Percentiles rank a stretch among this genome's conserved stretches.
Evolutionary conservation across 257 asterid genomes (phyloP).

Genomic region (Linderniella brevidens): DNA sequence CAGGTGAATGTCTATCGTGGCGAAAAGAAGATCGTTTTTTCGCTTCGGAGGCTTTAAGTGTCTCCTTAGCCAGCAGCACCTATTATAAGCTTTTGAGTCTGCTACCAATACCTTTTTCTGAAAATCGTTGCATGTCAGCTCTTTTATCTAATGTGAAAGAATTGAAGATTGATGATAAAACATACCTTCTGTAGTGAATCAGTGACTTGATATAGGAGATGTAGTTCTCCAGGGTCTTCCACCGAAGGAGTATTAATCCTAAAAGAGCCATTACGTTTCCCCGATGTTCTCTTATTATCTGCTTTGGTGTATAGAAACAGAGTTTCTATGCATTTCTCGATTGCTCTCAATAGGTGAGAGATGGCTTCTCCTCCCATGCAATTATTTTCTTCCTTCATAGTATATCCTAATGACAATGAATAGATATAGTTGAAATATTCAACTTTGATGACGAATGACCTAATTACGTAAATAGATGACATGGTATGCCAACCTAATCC

Average conservation of each 20-base stretch:
- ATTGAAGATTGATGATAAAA: neutral
- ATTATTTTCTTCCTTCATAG: slow-evolving; percentile 14
- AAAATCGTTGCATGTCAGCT: slow-evolving; percentile 17
- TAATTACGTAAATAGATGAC: neutral
- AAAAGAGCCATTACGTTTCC: slow-evolving; percentile 14
- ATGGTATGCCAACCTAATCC: no score
- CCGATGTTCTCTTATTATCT: slow-evolving; percentile 16
- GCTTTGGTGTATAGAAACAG: slow-evolving; percentile 27
- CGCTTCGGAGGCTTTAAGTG: slow-evolving; percentile 10
- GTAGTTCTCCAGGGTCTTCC: slow-evolving; percentile 48
- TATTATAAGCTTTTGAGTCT: neutral
- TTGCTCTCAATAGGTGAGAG: slow-evolving; percentile 19
- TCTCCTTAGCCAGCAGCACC: slow-evolving; percentile 30
- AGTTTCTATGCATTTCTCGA: slow-evolving; percentile 32
- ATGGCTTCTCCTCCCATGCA: slow-evolving; percentile 15
- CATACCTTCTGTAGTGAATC: slow-evolving; percentile 29
- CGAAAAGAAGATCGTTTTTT: slow-evolving; percentile 15
- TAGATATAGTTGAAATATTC: neutral
- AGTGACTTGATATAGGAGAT: slow-evolving; percentile 18
- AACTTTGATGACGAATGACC: neutral
- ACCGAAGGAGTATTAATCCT: slow-evolving; percentile 16
- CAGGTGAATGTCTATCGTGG: slow-evolving; percentile 32
- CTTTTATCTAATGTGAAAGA: slow-evolving; percentile 15
- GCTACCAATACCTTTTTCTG: slow-evolving; percentile 18
- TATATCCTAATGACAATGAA: slow-evolving; percentile 7